phyloP scores from a whole-genome alignment of 139 green algal genomes.

The Volvox reticuliferus region DNA sequence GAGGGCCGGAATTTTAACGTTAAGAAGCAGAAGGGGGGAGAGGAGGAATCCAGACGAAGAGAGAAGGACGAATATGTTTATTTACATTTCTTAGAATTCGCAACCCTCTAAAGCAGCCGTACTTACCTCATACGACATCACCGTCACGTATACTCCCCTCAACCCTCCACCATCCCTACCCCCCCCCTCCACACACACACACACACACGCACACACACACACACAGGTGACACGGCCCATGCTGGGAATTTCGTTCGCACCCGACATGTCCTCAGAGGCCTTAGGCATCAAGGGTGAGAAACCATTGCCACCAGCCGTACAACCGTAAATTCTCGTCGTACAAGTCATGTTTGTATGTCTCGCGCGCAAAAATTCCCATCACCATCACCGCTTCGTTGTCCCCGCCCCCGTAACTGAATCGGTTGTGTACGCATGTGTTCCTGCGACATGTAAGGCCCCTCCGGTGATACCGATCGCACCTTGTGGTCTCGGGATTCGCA shows the following conservation, averaged over 20 bases:
- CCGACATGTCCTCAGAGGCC: slow-evolving; percentile 80
- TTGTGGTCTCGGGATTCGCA: no score
- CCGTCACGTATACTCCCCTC: not conserved
- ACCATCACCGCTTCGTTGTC: no score
- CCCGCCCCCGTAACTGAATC: no score
- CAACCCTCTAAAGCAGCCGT: no score
- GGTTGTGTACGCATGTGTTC: no score
- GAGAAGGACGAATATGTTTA: no score
- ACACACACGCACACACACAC: not conserved
- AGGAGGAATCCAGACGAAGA: not conserved
- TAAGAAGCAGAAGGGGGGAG: not conserved
- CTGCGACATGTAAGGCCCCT: no score
- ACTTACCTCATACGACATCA: not conserved
- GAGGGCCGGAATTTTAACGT: not conserved
- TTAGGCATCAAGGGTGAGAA: slow-evolving; percentile 72
- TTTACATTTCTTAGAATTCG: no score
- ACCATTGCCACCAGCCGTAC: not conserved
- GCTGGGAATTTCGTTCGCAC: slow-evolving; percentile 93
- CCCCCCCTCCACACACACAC: not conserved
- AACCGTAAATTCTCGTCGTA: no score
- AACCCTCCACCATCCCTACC: not conserved
- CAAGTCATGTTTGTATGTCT: no score
- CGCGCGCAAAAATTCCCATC: no score
- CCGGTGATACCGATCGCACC: no score
- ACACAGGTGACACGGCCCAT: slow-evolving; percentile 77